phyloP scores from a whole-genome alignment of 768 basidiomycete species.

The Tricholoma terreum region DNA sequence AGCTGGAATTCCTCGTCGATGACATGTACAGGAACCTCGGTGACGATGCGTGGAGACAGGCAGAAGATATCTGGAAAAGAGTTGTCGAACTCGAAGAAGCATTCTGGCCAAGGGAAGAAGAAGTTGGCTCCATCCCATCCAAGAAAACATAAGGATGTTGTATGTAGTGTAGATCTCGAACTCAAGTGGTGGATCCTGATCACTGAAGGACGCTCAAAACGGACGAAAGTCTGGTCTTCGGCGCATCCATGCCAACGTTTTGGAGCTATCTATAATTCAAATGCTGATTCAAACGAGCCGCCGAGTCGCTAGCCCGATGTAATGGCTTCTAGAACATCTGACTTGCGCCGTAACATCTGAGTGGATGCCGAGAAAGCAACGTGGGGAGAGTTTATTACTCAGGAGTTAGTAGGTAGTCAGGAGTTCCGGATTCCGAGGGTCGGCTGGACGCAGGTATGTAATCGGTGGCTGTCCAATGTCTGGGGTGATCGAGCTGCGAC shows the following conservation, averaged over 20 bases:
- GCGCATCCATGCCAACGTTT: no score
- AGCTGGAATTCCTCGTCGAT: conserved; percentile 47
- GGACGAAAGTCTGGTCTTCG: no score
- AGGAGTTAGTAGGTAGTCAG: not conserved
- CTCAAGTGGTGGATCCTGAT: not conserved
- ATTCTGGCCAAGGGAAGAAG: conserved; percentile 18
- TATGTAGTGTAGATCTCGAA: not conserved
- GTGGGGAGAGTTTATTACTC: not conserved
- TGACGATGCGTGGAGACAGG: conserved; percentile 31
- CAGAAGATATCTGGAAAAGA: conserved; percentile 54
- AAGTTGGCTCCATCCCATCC: not conserved
- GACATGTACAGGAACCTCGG: conserved; percentile 35
- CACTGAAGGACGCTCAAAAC: not conserved
- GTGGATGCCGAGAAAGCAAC: no score
- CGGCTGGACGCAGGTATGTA: not conserved
- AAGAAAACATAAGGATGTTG: not conserved
- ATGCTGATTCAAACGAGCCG: no score
- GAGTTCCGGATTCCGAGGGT: not conserved
- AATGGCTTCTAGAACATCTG: no score
- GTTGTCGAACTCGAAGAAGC: conserved; percentile 54
- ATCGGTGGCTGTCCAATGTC: not conserved
- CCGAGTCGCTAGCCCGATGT: no score
- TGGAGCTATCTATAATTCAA: no score
- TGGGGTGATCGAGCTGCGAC: not conserved
- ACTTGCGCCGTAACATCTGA: no score